Percentiles rank a stretch among this genome's conserved stretches.
Conservation (phyloP, 768 basidiomycete species). For the Rickenella mellea region DNA sequence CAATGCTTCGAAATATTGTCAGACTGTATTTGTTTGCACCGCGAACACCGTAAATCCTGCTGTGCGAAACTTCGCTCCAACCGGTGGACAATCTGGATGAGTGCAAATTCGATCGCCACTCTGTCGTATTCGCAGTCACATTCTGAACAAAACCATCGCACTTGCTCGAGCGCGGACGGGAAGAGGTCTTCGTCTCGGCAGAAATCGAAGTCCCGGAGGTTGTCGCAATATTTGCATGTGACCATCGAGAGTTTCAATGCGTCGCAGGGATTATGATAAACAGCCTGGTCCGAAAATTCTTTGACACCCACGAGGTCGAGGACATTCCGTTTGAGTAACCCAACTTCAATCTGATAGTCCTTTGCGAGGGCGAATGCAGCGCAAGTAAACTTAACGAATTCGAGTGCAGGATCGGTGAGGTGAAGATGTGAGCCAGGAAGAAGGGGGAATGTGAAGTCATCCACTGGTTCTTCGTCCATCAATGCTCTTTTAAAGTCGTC, state of each 20-base stretch:
- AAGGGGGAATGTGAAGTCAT: slow-evolving; percentile 70
- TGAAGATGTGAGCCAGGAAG: slow-evolving; percentile 82
- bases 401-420: slow-evolving; percentile 72
- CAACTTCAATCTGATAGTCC: slow-evolving; percentile 81
- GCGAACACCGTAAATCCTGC: slow-evolving; percentile 83
- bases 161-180: slow-evolving; percentile 39
- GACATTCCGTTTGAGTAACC: slow-evolving; percentile 79
- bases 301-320: slow-evolving; percentile 80
- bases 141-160: slow-evolving; percentile 58
- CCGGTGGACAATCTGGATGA: slow-evolving; percentile 66
- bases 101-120: slow-evolving; percentile 73
- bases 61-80: slow-evolving; percentile 72
- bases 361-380: slow-evolving; percentile 72
- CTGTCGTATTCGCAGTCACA: slow-evolving; percentile 87
- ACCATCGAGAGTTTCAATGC: slow-evolving; percentile 77
- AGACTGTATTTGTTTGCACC: slow-evolving; percentile 85
- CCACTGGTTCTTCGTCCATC: slow-evolving; percentile 41
- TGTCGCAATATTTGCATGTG: slow-evolving; percentile 81
- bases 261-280: slow-evolving; percentile 88
- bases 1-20: slow-evolving; percentile 84
- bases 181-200: slow-evolving; percentile 85
- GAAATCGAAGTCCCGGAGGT: slow-evolving; percentile 86
- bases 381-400: slow-evolving; percentile 82
- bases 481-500: slow-evolving; percentile 52
- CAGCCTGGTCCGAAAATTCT: slow-evolving; percentile 79